Evolutionary conservation across 352 stramenopile genomes (phyloP), one percentile per base, ranked within the genome.

Genomic region (Peronospora belbahrii): DNA sequence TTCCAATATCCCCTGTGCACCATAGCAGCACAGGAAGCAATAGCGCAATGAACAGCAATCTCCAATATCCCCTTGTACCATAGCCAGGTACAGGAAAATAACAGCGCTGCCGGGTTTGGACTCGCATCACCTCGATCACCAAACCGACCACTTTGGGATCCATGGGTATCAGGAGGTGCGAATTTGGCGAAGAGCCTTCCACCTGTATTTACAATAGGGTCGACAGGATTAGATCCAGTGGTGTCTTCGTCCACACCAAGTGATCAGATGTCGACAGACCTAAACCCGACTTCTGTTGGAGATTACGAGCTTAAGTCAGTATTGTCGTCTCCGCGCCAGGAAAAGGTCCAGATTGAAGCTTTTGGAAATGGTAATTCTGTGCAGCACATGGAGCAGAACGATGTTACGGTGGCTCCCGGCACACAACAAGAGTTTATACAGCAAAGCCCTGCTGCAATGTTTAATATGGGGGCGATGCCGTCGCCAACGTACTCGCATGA

Each of bases 281-380:
- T 23, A 35, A 30, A 10, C 1, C 24, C 42, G 11, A 54, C 20
- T 22, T 30, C 34, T 51, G 6, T 18, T 53, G 30, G 40, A 35
- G 55, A 62, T 7, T 65, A 84, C 17, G 48, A 64, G 34, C 56
- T 84, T 1, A 71, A 66, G 32, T 59, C 48, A 13, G 60, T 69
- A 20, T 42, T 69, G 17, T 41, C 56, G 51, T 69, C 60, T 42
- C 60, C 60, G 7, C 55, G 56, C 6, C 39, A 35, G 30, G 36
- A 14, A 40, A 48, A 65, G 8, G 25, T 4, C 36, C 43, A 39
- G 33, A 25, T 14, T 46, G 38, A 50, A 54, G 11, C 8, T 28
- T 33, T 31, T 7, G n/a, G 52, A 56, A 42, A 11, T 31, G 20
- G 1, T 7, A 15, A 28, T 9, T 5, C 15, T 17, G 14, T 6